These are phyloP conservation scores for Penicillium sp. DNA, from an alignment of 2,329 filamentous ascomycete species.

Conservation along the genomic window DNA sequence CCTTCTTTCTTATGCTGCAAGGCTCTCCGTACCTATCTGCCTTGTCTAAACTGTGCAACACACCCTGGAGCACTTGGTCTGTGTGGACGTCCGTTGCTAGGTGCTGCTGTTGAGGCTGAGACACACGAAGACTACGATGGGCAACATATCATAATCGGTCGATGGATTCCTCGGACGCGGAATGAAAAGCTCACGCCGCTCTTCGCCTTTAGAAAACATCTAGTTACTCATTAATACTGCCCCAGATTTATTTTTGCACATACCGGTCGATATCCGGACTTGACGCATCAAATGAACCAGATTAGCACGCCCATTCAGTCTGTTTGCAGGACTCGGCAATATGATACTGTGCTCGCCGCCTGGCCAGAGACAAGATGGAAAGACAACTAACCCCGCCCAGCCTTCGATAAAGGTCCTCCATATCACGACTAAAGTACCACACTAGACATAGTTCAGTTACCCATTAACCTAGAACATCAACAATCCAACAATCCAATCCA, in stretches of 20 bases:
- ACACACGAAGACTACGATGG: background rate
- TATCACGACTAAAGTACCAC: background rate
- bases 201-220: background rate
- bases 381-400: background rate
- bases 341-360: background rate
- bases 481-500: background rate
- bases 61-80: background rate
- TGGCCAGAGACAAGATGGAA: no score
- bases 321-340: background rate
- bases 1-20: background rate
- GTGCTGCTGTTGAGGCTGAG: background rate
- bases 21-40: background rate
- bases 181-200: background rate
- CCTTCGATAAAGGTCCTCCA: background rate
- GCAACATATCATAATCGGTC: background rate
- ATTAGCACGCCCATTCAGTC: background rate
- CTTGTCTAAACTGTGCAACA: background rate
- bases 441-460: background rate
- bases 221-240: background rate
- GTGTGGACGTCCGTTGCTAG: background rate
- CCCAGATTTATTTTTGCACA: background rate
- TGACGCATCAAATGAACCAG: background rate
- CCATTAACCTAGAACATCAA: background rate
- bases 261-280: background rate
- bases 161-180: background rate